Percentiles rank a stretch among this genome's conserved stretches.
These are phyloP conservation scores for Papilionanthe hybrid DNA, from an alignment of 116 monocot genomes.

Conservation along the genomic window DNA sequence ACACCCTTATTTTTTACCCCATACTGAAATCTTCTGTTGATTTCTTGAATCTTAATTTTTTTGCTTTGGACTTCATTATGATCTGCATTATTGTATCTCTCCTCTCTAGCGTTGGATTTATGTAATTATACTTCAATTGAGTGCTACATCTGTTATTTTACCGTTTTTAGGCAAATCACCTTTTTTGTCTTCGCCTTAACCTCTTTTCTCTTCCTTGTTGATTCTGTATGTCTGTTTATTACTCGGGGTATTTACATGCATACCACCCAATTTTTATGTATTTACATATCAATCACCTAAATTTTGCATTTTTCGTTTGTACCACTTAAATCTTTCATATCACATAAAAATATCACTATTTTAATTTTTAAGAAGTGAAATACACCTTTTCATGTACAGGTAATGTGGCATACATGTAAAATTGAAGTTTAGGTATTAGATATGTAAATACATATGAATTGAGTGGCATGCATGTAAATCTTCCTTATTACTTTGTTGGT, in stretches of 20 bases:
- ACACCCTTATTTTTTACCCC: neutral
- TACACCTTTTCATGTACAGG: too few relatives aligned
- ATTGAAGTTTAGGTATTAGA: too few relatives aligned
- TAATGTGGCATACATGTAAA: too few relatives aligned
- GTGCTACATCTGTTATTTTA: neutral
- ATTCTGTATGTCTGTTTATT: neutral
- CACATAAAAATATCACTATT: too few relatives aligned
- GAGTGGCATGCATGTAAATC: too few relatives aligned
- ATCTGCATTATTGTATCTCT: neutral
- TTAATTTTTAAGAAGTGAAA: too few relatives aligned
- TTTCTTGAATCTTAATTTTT: neutral
- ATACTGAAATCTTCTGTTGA: neutral
- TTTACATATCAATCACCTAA: too few relatives aligned
- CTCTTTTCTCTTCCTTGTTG: neutral
- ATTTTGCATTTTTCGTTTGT: too few relatives aligned
- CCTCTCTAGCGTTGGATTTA: neutral
- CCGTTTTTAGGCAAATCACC: neutral
- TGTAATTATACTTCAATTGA: neutral
- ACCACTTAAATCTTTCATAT: too few relatives aligned
- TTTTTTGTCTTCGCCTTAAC: neutral
- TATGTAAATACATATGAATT: too few relatives aligned
- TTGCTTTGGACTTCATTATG: neutral
- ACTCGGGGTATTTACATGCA: too few relatives aligned
- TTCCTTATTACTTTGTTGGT: neutral
- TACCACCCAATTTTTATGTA: too few relatives aligned